These are phyloP conservation scores for Dianthus caryophyllus DNA, from an alignment of 148 eudicot species.

Conservation along the genomic window DNA sequence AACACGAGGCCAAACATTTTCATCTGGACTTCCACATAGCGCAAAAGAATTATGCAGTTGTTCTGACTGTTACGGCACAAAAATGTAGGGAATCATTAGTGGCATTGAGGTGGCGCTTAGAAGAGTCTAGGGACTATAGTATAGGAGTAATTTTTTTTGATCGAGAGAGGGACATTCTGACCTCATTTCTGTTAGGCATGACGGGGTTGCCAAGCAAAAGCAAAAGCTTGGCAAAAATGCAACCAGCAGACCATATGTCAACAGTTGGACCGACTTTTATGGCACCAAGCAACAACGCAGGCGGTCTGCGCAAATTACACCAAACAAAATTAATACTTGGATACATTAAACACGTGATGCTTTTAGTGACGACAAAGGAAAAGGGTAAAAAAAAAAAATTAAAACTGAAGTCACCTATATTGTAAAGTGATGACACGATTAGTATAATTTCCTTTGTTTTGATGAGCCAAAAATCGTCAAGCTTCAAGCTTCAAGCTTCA, in stretches of 20 bases:
- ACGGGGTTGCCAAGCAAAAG: slow-evolving; percentile 72
- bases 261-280: slow-evolving; percentile 86
- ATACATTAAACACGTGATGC: neutral
- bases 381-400: neutral
- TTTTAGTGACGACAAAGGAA: neutral
- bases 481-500: slow-evolving; percentile 90
- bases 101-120: neutral
- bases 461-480: slow-evolving; percentile 71
- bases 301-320: slow-evolving; percentile 54
- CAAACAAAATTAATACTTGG: slow-evolving; percentile 20
- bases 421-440: slow-evolving; percentile 31
- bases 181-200: slow-evolving; percentile 67
- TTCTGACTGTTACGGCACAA: slow-evolving; percentile 47
- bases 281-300: slow-evolving; percentile 78
- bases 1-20: slow-evolving; percentile 75
- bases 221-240: slow-evolving; percentile 84
- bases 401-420: slow-evolving; percentile 21
- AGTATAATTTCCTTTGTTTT: slow-evolving; percentile 12
- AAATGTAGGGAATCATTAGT: neutral
- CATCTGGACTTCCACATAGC: slow-evolving; percentile 80
- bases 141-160: too few relatives aligned
- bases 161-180: slow-evolving; percentile 21
- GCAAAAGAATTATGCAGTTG: slow-evolving; percentile 74
- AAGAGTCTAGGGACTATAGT: neutral
- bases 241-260: slow-evolving; percentile 88